Conservation (phyloP, 345 rosid genomes). For the Aquilaria malaccensis region DNA sequence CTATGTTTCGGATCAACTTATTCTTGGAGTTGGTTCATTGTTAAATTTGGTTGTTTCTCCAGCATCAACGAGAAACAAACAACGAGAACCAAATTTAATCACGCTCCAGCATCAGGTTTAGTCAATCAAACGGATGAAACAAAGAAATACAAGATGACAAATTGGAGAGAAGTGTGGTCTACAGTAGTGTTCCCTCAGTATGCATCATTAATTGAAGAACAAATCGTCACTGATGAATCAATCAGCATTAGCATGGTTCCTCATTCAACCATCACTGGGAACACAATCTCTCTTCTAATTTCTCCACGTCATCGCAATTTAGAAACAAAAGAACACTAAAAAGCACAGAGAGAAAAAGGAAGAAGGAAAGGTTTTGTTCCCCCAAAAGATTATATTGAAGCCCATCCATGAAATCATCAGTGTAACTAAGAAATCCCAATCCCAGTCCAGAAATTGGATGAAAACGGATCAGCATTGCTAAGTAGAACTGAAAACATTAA, state of each 20-base stretch:
- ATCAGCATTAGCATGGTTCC: too few species aligned
- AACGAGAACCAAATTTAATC: too few species aligned
- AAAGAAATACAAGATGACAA: neutral
- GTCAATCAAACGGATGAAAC: neutral
- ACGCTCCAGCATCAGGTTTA: too few species aligned
- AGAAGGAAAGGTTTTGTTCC: neutral
- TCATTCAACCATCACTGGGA: slow-evolving; percentile 3
- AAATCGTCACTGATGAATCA: too few species aligned
- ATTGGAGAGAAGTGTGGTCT: neutral
- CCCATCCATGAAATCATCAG: neutral
- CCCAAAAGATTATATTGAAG: neutral
- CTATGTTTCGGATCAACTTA: too few species aligned
- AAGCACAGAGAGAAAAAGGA: neutral
- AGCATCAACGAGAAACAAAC: too few species aligned
- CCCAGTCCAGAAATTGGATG: too few species aligned
- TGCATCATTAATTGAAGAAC: neutral
- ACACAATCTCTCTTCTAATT: neutral
- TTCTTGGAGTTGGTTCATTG: too few species aligned
- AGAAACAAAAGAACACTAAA: neutral
- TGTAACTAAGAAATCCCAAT: neutral
- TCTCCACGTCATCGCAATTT: neutral
- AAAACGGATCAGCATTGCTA: too few species aligned
- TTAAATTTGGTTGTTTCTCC: too few species aligned
- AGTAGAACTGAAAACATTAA: too few species aligned
- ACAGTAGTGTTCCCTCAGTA: slow-evolving; percentile 2